Evolutionary conservation across 1,139 yeast species (phyloP).

Genomic region (Kurtzmaniella quercitrusa): DNA sequence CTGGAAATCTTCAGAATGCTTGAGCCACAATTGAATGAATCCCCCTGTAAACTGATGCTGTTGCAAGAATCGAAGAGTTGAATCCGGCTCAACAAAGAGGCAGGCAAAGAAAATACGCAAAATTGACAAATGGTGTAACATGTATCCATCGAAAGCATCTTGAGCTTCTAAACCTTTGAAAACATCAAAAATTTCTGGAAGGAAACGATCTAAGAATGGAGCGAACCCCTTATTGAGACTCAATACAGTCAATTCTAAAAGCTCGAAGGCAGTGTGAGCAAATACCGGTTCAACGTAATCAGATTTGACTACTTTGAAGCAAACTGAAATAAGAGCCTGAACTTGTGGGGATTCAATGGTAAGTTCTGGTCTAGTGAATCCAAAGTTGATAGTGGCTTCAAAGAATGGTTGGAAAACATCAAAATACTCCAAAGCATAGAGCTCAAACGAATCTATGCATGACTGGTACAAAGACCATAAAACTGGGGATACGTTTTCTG

Average conservation of each 20-base stretch:
- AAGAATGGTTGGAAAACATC: conserved; percentile 48
- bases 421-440: conserved; percentile 50
- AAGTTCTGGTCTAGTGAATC: conserved; percentile 33
- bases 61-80: conserved; percentile 34
- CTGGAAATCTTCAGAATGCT: conserved; percentile 42
- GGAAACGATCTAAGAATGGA: conserved; percentile 31
- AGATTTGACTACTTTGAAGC: conserved; percentile 32
- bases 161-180: conserved; percentile 32
- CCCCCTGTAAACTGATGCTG: conserved; percentile 32
- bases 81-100: conserved; percentile 35
- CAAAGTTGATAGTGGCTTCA: conserved; percentile 44
- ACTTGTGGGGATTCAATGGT: conserved; percentile 36
- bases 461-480: conserved; percentile 44
- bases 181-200: conserved; percentile 34
- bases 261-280: conserved; percentile 39
- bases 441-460: conserved; percentile 46
- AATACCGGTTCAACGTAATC: conserved; percentile 40
- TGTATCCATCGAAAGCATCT: conserved; percentile 44
- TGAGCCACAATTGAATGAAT: conserved; percentile 48
- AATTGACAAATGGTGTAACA: conserved; percentile 44
- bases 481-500: conserved; percentile 39
- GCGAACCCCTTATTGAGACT: conserved; percentile 33
- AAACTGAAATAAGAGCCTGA: conserved; percentile 34
- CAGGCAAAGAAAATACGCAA: conserved; percentile 42
- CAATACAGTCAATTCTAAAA: conserved; percentile 36